A percentile compares a stretch with the other conserved stretches of the same genome.
Conservation (phyloP, 225 moss, liverwort and hornwort genomes). For the Physcomitrellopsis africana region DNA sequence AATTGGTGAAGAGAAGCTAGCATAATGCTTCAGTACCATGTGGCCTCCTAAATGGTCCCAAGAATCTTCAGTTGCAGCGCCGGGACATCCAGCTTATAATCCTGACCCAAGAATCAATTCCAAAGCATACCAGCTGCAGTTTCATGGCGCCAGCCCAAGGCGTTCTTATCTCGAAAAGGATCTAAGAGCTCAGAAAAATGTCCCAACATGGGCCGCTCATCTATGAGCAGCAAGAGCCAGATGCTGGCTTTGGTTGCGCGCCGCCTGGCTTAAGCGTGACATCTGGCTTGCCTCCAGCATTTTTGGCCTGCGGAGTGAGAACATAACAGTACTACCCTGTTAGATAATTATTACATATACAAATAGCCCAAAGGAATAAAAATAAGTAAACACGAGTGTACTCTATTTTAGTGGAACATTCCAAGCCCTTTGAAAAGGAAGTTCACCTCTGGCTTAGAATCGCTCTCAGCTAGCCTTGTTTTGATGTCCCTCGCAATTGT, state of each 20-base stretch:
- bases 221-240: constrained; percentile 69
- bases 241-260: constrained; percentile 75
- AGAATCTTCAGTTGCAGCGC: constrained; percentile 35
- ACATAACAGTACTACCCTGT: neutral
- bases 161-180: constrained; percentile 9
- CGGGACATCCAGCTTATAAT: constrained; percentile 30
- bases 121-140: constrained; percentile 39
- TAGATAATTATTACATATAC: neutral
- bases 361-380: neutral
- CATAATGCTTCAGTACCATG: constrained; percentile 33
- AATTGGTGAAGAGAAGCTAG: constrained; percentile 41
- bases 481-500: constrained; percentile 97
- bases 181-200: constrained; percentile 29
- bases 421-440: neutral
- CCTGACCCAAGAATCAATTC: constrained; percentile 32
- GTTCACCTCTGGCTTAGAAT: constrained; percentile 89
- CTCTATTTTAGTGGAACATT: neutral
- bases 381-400: neutral
- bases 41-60: constrained; percentile 29
- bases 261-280: constrained; percentile 58
- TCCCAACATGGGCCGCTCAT: constrained; percentile 25
- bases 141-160: constrained; percentile 30
- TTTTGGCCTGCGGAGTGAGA: constrained; percentile 56
- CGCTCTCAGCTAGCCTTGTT: constrained; percentile 96
- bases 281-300: constrained; percentile 57